Percentiles rank a stretch among this genome's conserved stretches.
These are phyloP conservation scores for Coprinopsis cinerea DNA, from an alignment of 768 basidiomycete species.

Conservation along the genomic window DNA sequence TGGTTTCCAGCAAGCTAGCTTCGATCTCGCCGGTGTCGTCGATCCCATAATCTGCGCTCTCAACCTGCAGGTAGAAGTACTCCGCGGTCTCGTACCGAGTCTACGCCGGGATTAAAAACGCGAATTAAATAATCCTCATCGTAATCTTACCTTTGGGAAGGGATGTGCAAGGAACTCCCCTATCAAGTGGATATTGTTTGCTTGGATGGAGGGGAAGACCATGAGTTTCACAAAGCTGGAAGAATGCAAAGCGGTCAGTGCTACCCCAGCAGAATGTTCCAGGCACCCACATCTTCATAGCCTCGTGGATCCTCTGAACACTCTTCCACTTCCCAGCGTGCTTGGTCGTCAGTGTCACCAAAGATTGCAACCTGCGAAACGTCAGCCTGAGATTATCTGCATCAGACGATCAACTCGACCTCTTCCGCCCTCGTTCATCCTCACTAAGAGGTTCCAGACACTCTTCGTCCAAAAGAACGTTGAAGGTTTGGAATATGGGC, in stretches of 20 bases:
- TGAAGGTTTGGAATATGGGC: conserved; percentile 76
- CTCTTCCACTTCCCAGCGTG: conserved; percentile 73
- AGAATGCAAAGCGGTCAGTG: not conserved
- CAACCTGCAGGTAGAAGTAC: conserved; percentile 71
- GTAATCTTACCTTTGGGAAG: conserved; percentile 67
- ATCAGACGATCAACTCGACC: conserved; percentile 35
- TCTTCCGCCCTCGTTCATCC: conserved; percentile 39
- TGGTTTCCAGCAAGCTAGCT: conserved; percentile 70
- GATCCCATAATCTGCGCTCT: conserved; percentile 58
- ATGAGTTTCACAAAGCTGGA: conserved; percentile 64
- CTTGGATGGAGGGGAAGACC: conserved; percentile 40
- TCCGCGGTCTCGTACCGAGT: conserved; percentile 79
- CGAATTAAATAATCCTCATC: conserved; percentile 13
- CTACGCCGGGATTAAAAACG: conserved; percentile 31
- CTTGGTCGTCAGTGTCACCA: conserved; percentile 53
- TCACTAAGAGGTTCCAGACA: conserved; percentile 45
- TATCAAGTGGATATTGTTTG: conserved; percentile 40
- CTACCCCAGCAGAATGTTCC: not conserved
- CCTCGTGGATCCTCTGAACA: conserved; percentile 71
- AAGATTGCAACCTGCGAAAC: conserved; percentile 43
- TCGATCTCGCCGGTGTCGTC: conserved; percentile 61
- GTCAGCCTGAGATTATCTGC: conserved; percentile 33
- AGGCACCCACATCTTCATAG: conserved; percentile 73
- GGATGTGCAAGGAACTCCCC: conserved; percentile 65
- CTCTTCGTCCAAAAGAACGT: conserved; percentile 66